These are phyloP conservation scores for Meyerozyma sp. DNA, from an alignment of 1,139 yeast genomes.

Conservation along the genomic window DNA sequence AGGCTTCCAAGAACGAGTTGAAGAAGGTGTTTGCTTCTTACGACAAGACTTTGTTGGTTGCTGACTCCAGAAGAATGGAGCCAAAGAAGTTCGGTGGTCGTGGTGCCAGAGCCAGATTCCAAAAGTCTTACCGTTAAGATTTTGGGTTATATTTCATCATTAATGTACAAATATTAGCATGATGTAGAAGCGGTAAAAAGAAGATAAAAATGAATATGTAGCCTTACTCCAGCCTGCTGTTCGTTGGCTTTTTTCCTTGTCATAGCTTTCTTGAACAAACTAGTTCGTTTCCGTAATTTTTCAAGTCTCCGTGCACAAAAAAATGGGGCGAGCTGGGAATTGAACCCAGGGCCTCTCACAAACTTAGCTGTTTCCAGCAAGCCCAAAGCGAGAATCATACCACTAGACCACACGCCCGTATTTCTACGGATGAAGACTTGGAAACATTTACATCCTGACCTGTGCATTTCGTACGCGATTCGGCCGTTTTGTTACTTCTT, in stretches of 20 bases:
- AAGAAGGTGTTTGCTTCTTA: slow-evolving; percentile 96
- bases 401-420: slow-evolving; percentile 2
- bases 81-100: slow-evolving; percentile 99
- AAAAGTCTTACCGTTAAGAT: slow-evolving; percentile 98
- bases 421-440: background rate
- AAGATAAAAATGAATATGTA: background rate
- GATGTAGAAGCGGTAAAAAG: background rate
- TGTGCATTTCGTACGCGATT: background rate
- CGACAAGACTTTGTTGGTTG: slow-evolving; percentile 99
- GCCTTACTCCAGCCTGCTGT: too few relatives aligned
- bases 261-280: too few relatives aligned
- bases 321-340: slow-evolving; percentile 13
- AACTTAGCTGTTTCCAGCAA: slow-evolving; percentile 3
- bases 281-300: too few relatives aligned
- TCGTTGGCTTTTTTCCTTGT: too few relatives aligned
- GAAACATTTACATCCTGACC: background rate
- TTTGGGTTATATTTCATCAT: slow-evolving; percentile 3
- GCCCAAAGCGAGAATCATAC: slow-evolving; percentile 2
- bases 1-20: slow-evolving; percentile 98
- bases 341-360: slow-evolving; percentile 16
- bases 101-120: slow-evolving; percentile 99
- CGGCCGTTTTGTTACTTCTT: background rate
- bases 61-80: slow-evolving; percentile 99
- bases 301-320: background rate
- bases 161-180: slow-evolving; percentile 1